Percentiles rank a stretch among this genome's conserved stretches.
These are phyloP conservation scores for Hericium rajendrae DNA, from an alignment of 768 basidiomycete genomes.

Conservation along the genomic window DNA sequence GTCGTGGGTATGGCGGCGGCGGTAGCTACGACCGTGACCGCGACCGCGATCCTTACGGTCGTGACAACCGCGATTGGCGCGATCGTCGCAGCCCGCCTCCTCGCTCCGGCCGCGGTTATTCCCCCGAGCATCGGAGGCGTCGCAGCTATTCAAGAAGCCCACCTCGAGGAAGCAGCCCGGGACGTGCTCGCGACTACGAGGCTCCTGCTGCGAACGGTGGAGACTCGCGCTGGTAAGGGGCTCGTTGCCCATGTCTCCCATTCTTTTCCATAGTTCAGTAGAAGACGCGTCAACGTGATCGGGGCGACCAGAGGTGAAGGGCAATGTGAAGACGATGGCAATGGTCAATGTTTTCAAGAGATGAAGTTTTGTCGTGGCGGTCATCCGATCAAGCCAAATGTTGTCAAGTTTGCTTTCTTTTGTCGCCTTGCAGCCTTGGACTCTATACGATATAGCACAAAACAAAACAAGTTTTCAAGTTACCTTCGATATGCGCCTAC, in stretches of 20 bases:
- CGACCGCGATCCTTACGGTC: constrained; percentile 49
- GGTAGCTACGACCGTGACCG: constrained; percentile 38
- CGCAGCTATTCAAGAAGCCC: constrained; percentile 76
- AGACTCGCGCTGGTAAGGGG: constrained; percentile 53
- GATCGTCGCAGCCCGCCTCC: constrained; percentile 72
- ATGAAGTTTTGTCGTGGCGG: constrained; percentile 28
- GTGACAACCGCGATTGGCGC: constrained; percentile 68
- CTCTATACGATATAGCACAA: constrained; percentile 40
- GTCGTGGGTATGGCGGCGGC: constrained; percentile 23
- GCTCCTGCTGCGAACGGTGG: constrained; percentile 32
- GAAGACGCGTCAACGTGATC: constrained; percentile 1
- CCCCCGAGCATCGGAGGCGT: constrained; percentile 68
- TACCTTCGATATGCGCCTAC: constrained; percentile 42
- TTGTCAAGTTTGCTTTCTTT: constrained; percentile 39
- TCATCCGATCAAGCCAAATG: constrained; percentile 31
- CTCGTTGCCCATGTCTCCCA: constrained; percentile 14
- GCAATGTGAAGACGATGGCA: constrained; percentile 35
- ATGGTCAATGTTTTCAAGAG: constrained; percentile 30
- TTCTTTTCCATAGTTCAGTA: constrained; percentile 12
- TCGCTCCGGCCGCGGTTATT: constrained; percentile 54
- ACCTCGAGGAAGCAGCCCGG: constrained; percentile 57
- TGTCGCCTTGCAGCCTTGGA: constrained; percentile 18
- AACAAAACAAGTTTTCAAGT: constrained; percentile 60
- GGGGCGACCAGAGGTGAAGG: constrained; percentile 12
- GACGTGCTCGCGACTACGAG: constrained; percentile 33